Evolutionary conservation across 2,329 filamentous ascomycete species (phyloP), one percentile per base, ranked within the genome.

Genomic region (Drechslerella coelobrocha): DNA sequence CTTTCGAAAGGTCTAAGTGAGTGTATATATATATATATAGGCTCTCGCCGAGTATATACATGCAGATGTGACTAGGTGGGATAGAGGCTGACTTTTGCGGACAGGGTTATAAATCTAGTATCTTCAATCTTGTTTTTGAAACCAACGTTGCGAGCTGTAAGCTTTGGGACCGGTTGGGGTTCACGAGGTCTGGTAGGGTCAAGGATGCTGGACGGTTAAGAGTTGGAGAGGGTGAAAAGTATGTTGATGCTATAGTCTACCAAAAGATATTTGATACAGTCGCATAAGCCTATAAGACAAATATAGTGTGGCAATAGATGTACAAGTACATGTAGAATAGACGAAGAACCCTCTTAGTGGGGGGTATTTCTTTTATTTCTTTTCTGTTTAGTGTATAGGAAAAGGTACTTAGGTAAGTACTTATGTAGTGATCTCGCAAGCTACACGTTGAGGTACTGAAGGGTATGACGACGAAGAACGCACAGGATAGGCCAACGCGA

Each of bases 61-160:
- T n/a, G n/a, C n/a, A n/a, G n/a, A n/a, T 27, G 7, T 60, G 29
- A 9, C 34, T 34, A 41, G 26, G 7, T 6, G 31, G 1, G 17
- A n/a, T 14, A 29, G 8, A 27, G 31, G 3, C 39, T 68, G 10
- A 8, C 3, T 54, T 17, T 10, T 57, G 23, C 24, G 45, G 27
- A 12, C 48, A 76, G 68, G 88, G 88, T 24, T 90, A 90, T 76
- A 87, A 86, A 4, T 90, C 90, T 78, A 88, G 86, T 0, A 87
- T 90, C 39, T 90, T 90, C 80, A 90, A 90, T 75, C 82, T 90
- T 41, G 88, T 90, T 24, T 90, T 89, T 77, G 88, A 90, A 78
- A 89, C 85, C 51, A 90, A 90, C 75, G 84, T 89, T 12, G 88
- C 87, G 0, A 89, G 5, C 86, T 87, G 73, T 84, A 86, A 19